Evolutionary conservation across 805 yeast species (phyloP), one percentile per base, ranked within the genome.

Genomic region (Metschnikowia dekortorum): DNA sequence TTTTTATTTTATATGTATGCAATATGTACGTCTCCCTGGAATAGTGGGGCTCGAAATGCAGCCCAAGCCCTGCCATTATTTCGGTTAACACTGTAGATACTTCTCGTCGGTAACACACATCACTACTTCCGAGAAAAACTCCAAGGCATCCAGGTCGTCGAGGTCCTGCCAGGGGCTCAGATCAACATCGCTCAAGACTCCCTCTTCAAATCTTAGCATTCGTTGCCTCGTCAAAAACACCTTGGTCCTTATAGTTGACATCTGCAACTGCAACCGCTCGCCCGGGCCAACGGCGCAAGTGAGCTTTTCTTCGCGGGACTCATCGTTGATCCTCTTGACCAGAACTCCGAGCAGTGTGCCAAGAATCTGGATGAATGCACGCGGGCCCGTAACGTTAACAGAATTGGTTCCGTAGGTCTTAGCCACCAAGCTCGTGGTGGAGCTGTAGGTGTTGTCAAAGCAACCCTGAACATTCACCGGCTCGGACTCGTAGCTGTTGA

Each of bases 251-350:
- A 39, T 37, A 8, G 48, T 43, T 9, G 32, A 48, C n/a, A 49
- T 49, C 16, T 53, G 57, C 31, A 57, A 32, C 44, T 57, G 60
- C 6, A 57, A 36, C 6, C 32, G 43, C 32, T 48, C 33, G 9
- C 60, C 60, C 1, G 59, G 54, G 2, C 36, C 42, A 1, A 57
- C 54, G 8, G 50, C 37, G 16, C 60, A 57, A 2, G 44, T 33
- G 10, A 55, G 28, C 30, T 52, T 53, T 29, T 57, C 56, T n/a
- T 52, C 55, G 13, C 33, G 40, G n/a, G 44, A 8, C 32, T 28
- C 37, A 30, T 43, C 41, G 29, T 30, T 36, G 10, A 41, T 30
- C 29, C 44, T 22, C 13, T 32, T 39, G 22, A 35, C 3, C 36
- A 44, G 44, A n/a, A 32, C 29, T 13, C 49, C 52, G 5, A 29